Evolutionary conservation across 768 basidiomycete species (phyloP).

Genomic region (Paxillus ammoniavirescens): DNA sequence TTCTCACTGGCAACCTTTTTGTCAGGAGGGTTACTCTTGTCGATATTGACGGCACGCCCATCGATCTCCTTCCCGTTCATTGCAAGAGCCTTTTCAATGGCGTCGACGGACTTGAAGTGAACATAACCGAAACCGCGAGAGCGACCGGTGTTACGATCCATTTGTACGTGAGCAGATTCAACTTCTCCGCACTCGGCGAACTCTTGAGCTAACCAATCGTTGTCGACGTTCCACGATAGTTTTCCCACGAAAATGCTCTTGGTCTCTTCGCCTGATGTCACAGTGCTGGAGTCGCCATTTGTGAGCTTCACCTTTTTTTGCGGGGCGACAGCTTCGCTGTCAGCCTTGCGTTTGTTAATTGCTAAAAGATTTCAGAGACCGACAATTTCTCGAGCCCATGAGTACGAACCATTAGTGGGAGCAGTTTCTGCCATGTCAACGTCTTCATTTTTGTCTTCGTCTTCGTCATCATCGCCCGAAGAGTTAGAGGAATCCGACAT

Average conservation of each 20-base stretch:
- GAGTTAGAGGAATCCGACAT: constrained; percentile 18
- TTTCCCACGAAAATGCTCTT: constrained; percentile 88
- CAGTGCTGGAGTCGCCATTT: constrained; percentile 43
- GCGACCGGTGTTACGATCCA: constrained; percentile 76
- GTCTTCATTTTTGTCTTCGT: constrained; percentile 44
- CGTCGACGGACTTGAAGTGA: constrained; percentile 65
- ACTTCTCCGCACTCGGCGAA: constrained; percentile 90
- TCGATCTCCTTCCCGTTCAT: constrained; percentile 90
- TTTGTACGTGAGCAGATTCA: constrained; percentile 83
- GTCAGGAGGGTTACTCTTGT: constrained; percentile 68
- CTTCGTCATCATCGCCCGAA: constrained; percentile 20
- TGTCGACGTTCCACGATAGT: constrained; percentile 96
- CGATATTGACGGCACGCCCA: constrained; percentile 84
- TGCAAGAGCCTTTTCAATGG: constrained; percentile 77
- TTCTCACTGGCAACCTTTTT: constrained; percentile 58
- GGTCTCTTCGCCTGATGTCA: constrained; percentile 41
- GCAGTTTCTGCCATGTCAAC: constrained; percentile 57
- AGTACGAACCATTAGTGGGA: constrained; percentile 38
- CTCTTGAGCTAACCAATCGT: constrained; percentile 90
- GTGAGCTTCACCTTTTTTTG: constrained; percentile 83
- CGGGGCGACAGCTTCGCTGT: constrained; percentile 53
- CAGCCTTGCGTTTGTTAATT: constrained; percentile 79
- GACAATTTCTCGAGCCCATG: neutral
- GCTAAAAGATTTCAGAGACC: constrained; percentile 3
- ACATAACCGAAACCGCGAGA: constrained; percentile 88